phyloP scores from a whole-genome alignment of 768 basidiomycete species.

The Calocybe gangraenosa region DNA sequence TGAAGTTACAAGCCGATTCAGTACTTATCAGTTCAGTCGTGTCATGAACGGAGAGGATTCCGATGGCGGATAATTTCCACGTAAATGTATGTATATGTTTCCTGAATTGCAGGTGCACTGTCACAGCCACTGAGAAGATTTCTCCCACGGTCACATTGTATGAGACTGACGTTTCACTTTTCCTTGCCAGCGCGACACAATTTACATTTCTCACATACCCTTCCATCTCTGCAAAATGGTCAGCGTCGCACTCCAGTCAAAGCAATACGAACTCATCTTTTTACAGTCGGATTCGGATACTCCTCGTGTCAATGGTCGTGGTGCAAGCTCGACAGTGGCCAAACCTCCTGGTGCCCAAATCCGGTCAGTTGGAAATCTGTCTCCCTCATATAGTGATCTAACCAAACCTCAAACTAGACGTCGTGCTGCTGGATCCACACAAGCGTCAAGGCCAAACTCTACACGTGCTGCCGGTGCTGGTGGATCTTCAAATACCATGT shows the following conservation, averaged over 20 bases:
- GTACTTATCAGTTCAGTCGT: too few species aligned
- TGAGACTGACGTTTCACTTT: slow-evolving; percentile 21
- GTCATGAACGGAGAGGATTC: too few species aligned
- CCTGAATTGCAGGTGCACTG: too few species aligned
- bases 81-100: too few species aligned
- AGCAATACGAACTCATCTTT: background rate
- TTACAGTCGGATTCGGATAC: slow-evolving; percentile 79
- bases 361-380: slow-evolving; percentile 45
- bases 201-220: slow-evolving; percentile 7
- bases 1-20: too few species aligned
- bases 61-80: too few species aligned
- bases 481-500: slow-evolving; percentile 97
- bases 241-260: too few species aligned
- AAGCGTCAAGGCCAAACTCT: slow-evolving; percentile 77
- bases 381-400: background rate
- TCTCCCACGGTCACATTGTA: slow-evolving; percentile 19
- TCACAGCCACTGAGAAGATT: too few species aligned
- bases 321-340: slow-evolving; percentile 46
- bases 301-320: slow-evolving; percentile 40
- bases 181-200: slow-evolving; percentile 19
- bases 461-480: slow-evolving; percentile 90
- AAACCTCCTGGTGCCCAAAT: slow-evolving; percentile 80
- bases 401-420: slow-evolving; percentile 40
- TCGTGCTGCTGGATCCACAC: slow-evolving; percentile 58
- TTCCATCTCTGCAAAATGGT: too few species aligned